A percentile compares a stretch with the other conserved stretches of the same genome.
Evolutionary conservation across 352 stramenopile species (phyloP).

Genomic region (Globisporangium irregulare): DNA sequence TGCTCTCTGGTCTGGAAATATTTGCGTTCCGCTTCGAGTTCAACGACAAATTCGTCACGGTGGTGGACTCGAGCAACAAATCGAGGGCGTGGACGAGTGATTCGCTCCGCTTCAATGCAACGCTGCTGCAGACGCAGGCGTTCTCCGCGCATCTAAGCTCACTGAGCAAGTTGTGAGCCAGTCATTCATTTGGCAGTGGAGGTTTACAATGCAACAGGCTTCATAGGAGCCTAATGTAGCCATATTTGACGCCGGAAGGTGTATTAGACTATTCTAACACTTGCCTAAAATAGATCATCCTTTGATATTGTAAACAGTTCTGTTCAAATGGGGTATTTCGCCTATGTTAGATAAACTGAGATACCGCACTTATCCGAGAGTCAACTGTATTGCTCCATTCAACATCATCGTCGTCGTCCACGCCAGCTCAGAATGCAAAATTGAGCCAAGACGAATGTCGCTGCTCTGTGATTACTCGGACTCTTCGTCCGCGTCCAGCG

Average conservation of each 20-base stretch:
- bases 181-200: too few species aligned
- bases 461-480: slow-evolving; percentile 65
- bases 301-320: too few species aligned
- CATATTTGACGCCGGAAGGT: background rate
- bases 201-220: too few species aligned
- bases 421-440: background rate
- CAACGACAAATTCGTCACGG: slow-evolving; percentile 29
- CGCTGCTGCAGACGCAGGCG: slow-evolving; percentile 56
- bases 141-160: slow-evolving; percentile 44
- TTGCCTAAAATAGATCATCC: too few species aligned
- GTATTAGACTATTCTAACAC: too few species aligned
- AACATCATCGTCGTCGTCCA: background rate
- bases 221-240: background rate
- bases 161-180: slow-evolving; percentile 2
- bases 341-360: background rate
- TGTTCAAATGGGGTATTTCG: too few species aligned
- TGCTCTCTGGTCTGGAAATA: slow-evolving; percentile 47
- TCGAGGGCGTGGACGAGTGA: slow-evolving; percentile 34
- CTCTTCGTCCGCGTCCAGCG: slow-evolving; percentile 36
- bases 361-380: background rate
- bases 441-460: slow-evolving; percentile 24
- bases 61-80: slow-evolving; percentile 50
- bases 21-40: slow-evolving; percentile 64
- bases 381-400: background rate
- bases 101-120: slow-evolving; percentile 36